Evolutionary conservation across 75 land plant species (phyloP).

Genomic region (Pinus taeda): DNA sequence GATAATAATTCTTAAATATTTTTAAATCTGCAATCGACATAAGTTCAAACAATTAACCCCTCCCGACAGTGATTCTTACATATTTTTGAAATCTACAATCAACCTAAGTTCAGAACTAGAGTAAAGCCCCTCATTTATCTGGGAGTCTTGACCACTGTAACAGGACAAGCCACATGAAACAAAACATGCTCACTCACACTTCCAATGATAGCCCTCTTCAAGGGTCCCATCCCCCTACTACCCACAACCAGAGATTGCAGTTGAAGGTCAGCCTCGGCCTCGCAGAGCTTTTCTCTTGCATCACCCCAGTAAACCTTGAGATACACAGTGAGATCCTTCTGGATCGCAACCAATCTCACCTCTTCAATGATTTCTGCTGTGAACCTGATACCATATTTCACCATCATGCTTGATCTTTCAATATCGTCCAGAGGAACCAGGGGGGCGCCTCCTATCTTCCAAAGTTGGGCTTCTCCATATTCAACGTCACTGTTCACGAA

Average conservation of each 20-base stretch:
- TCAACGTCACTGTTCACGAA: slow-evolving; percentile 13
- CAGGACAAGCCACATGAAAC: slow-evolving; percentile 43
- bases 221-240: slow-evolving; percentile 49
- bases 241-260: slow-evolving; percentile 48
- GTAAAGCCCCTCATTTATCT: too few relatives aligned
- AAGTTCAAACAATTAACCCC: too few relatives aligned
- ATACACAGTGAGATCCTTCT: slow-evolving; percentile 38
- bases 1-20: too few relatives aligned
- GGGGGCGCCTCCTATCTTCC: slow-evolving; percentile 17
- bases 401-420: neutral
- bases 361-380: slow-evolving; percentile 6
- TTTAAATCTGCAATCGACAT: too few relatives aligned
- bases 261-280: slow-evolving; percentile 40
- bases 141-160: slow-evolving; percentile 39
- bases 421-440: slow-evolving; percentile 8
- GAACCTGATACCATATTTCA: slow-evolving; percentile 3
- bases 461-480: slow-evolving; percentile 4
- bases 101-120: too few relatives aligned
- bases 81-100: too few relatives aligned
- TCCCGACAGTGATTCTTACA: too few relatives aligned
- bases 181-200: slow-evolving; percentile 53
- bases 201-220: slow-evolving; percentile 55
- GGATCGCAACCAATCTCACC: slow-evolving; percentile 9
- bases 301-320: slow-evolving; percentile 62
- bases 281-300: slow-evolving; percentile 55